Evolutionary conservation across 371 early-diverging fungal species (phyloP).

Genomic region (Apophysomyces trapeziformis): DNA sequence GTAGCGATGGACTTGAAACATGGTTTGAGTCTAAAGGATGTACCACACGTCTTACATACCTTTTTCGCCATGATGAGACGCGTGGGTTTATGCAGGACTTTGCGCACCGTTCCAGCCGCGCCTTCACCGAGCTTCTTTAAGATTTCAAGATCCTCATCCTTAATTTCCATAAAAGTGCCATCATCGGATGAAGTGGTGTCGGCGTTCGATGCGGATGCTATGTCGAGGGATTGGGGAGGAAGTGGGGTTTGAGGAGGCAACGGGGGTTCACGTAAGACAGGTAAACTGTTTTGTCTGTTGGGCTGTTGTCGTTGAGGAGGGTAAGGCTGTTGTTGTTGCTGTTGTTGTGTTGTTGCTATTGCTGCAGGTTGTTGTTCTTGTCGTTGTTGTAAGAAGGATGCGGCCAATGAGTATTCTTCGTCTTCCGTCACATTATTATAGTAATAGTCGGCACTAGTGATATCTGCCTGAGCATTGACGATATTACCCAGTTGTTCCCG

Average conservation of each 20-base stretch:
- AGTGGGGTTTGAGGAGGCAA: conserved; percentile 22
- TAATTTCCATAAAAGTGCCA: conserved; percentile 44
- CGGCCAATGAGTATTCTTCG: conserved; percentile 35
- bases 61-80: conserved; percentile 94
- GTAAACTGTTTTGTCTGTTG: conserved; percentile 12
- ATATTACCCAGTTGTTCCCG: conserved; percentile 46
- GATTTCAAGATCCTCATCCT: conserved; percentile 63
- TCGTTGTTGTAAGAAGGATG: conserved; percentile 22
- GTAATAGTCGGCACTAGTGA: conserved; percentile 16
- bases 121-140: conserved; percentile 88
- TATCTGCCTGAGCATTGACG: conserved; percentile 30
- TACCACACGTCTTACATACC: conserved; percentile 42
- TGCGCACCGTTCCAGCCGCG: conserved; percentile 92
- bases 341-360: conserved; percentile 21
- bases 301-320: conserved; percentile 13
- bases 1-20: conserved; percentile 62
- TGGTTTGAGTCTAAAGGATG: conserved; percentile 1
- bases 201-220: conserved; percentile 6
- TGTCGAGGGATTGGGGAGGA: conserved; percentile 13
- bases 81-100: conserved; percentile 80
- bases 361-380: conserved; percentile 17
- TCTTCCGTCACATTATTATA: conserved; percentile 10
- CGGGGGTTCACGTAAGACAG: conserved; percentile 44
- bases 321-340: conserved; percentile 5
- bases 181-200: conserved; percentile 7